These are phyloP conservation scores for Dothideomycetes sp. DNA, from an alignment of 2,329 filamentous ascomycete species.

Conservation along the genomic window DNA sequence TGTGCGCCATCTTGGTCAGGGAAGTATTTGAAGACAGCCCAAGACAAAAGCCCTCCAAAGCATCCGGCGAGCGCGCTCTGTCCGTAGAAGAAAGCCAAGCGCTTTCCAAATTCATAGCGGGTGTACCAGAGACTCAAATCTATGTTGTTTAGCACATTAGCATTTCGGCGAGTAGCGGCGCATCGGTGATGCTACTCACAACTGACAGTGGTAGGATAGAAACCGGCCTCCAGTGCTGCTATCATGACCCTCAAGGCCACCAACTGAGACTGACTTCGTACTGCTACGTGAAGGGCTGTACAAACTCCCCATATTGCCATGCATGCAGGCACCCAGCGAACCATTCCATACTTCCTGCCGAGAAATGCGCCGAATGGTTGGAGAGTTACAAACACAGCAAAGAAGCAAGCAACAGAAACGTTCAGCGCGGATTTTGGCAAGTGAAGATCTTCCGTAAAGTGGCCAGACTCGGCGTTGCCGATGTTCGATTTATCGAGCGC, in stretches of 20 bases:
- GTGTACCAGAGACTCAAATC: constrained; percentile 50
- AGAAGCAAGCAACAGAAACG: constrained; percentile 48
- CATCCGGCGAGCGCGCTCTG: constrained; percentile 49
- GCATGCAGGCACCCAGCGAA: constrained; percentile 47
- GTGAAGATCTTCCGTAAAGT: constrained; percentile 50
- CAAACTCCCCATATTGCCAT: constrained; percentile 47
- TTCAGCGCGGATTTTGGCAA: constrained; percentile 45
- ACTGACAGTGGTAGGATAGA: constrained; percentile 51
- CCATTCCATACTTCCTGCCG: constrained; percentile 47
- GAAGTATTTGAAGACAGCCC: constrained; percentile 39
- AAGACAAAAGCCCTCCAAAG: constrained; percentile 47
- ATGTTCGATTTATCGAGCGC: constrained; percentile 46
- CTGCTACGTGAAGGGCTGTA: constrained; percentile 40
- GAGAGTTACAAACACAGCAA: constrained; percentile 49
- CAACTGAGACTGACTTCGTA: constrained; percentile 39
- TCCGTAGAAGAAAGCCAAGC: constrained; percentile 48
- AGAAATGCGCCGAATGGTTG: constrained; percentile 50
- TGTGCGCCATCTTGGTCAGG: constrained; percentile 15
- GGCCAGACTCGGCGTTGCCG: constrained; percentile 48
- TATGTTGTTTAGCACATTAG: neutral
- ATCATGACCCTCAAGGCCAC: constrained; percentile 38
- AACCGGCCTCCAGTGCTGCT: constrained; percentile 45
- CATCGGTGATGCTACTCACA: constrained; percentile 20
- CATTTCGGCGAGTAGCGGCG: too few species aligned
- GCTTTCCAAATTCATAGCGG: constrained; percentile 46